These are phyloP conservation scores for Chrysanthemum seticuspe DNA, from an alignment of 129 eudicot genomes.

Conservation along the genomic window DNA sequence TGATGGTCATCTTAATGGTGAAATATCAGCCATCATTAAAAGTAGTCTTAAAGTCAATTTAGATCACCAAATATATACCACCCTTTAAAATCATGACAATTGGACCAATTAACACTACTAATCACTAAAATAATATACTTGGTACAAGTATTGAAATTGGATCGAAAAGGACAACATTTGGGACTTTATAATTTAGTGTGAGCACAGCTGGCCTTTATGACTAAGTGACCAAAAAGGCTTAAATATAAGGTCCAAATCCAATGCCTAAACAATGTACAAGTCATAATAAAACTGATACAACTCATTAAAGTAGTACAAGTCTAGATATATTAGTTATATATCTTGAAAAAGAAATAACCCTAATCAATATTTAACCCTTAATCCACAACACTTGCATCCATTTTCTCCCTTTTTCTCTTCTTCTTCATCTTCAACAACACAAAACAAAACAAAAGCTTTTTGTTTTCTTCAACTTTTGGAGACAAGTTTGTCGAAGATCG, in stretches of 20 bases:
- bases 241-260: neutral
- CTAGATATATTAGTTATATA: neutral
- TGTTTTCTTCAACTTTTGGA: constrained; percentile 4
- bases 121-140: too few relatives aligned
- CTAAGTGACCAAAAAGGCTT: neutral
- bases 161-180: too few relatives aligned
- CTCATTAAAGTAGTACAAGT: neutral
- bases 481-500: neutral
- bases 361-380: neutral
- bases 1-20: too few relatives aligned
- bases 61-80: too few relatives aligned
- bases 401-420: neutral
- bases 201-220: neutral
- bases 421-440: constrained; percentile 6
- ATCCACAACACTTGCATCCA: constrained; percentile 13
- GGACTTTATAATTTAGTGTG: too few relatives aligned
- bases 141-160: too few relatives aligned
- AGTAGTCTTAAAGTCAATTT: too few relatives aligned
- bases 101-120: too few relatives aligned
- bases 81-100: too few relatives aligned
- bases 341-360: neutral
- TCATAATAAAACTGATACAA: neutral
- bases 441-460: neutral
- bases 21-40: too few relatives aligned
- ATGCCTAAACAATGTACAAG: neutral